phyloP scores from a whole-genome alignment of 2,329 filamentous ascomycete genomes.

The Dactylellina parvicollis region DNA sequence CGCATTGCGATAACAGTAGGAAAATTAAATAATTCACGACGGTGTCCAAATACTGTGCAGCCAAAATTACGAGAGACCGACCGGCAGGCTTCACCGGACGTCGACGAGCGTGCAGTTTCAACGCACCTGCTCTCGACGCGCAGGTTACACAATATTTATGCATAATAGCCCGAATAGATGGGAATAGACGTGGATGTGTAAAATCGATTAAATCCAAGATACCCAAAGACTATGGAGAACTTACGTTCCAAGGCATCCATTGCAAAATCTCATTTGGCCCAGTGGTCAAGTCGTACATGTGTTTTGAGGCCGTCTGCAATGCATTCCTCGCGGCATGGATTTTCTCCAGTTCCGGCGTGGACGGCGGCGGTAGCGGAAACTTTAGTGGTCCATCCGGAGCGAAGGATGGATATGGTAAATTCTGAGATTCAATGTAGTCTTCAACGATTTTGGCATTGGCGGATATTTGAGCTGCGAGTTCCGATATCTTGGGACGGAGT shows the following conservation, averaged over 20 bases:
- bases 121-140: no score
- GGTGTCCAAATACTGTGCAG: no score
- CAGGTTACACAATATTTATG: no score
- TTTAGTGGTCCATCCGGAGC: slow-evolving; percentile 31
- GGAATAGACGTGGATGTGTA: no score
- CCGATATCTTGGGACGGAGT: slow-evolving; percentile 37
- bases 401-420: slow-evolving; percentile 41
- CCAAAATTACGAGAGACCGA: no score
- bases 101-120: not conserved
- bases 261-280: slow-evolving; percentile 35
- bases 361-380: slow-evolving; percentile 30
- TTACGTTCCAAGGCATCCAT: slow-evolving; percentile 38
- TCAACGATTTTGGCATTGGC: slow-evolving; percentile 43
- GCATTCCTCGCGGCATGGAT: slow-evolving; percentile 25
- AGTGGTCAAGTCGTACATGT: slow-evolving; percentile 35
- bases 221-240: not conserved
- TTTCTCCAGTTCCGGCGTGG: slow-evolving; percentile 38
- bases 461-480: slow-evolving; percentile 42
- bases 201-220: no score
- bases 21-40: no score
- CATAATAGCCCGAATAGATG: no score
- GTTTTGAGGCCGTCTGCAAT: slow-evolving; percentile 24
- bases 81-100: not conserved
- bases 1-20: no score
- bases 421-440: slow-evolving; percentile 43